These are phyloP conservation scores for Telfairia occidentalis DNA, from an alignment of 331 rosid species.

Conservation along the genomic window DNA sequence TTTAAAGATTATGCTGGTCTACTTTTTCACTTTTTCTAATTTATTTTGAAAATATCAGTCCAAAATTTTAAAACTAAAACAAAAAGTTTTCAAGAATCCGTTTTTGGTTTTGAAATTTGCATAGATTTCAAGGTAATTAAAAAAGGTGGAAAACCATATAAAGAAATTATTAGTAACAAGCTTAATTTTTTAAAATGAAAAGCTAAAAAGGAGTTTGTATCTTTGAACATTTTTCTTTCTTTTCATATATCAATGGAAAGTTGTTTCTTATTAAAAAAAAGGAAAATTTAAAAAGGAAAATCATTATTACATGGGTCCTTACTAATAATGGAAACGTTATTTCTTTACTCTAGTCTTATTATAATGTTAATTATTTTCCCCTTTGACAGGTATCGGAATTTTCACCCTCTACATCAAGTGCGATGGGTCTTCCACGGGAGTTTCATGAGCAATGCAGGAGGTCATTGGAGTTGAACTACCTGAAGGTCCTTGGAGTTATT, in stretches of 20 bases:
- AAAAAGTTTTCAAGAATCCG: not conserved
- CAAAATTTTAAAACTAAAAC: not conserved
- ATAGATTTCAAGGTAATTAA: not conserved
- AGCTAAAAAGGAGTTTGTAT: no score
- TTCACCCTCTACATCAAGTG: conserved; percentile 92
- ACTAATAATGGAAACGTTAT: not conserved
- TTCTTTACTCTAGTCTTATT: not conserved
- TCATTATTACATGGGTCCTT: not conserved
- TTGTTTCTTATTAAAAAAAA: no score
- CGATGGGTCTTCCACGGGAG: conserved; percentile 92
- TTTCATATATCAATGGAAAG: no score
- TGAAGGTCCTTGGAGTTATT: conserved; percentile 49
- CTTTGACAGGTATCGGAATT: conserved; percentile 70
- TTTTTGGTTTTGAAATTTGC: conserved; percentile 14
- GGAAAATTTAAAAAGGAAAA: no score
- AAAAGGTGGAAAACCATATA: not conserved
- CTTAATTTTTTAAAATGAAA: not conserved
- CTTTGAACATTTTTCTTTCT: no score
- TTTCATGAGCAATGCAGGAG: conserved; percentile 90
- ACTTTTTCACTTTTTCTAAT: not conserved
- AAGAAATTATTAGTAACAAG: not conserved
- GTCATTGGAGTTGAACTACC: conserved; percentile 58
- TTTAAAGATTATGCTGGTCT: not conserved
- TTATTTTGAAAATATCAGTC: not conserved
- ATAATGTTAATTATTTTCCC: not conserved